Conservation (phyloP, 2,329 filamentous ascomycete species). For the Alternaria dauci region DNA sequence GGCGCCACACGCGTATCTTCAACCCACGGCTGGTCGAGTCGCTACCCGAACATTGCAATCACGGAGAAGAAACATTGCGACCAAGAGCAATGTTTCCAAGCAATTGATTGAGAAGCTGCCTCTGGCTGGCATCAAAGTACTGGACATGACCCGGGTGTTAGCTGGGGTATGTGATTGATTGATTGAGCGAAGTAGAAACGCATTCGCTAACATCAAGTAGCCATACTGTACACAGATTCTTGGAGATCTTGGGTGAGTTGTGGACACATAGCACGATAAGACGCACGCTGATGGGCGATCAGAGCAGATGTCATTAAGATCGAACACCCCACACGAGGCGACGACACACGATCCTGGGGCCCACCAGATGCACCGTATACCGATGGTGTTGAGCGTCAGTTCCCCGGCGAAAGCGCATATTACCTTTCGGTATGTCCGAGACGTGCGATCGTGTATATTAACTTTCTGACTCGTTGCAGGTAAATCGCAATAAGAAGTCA, state of each 20-base stretch:
- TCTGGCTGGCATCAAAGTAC: slow-evolving; percentile 82
- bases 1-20: slow-evolving; percentile 5
- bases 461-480: slow-evolving; percentile 59
- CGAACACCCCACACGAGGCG: slow-evolving; percentile 88
- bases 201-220: slow-evolving; percentile 57
- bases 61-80: slow-evolving; percentile 52
- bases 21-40: slow-evolving; percentile 2
- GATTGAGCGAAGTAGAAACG: slow-evolving; percentile 4
- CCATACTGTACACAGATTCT: slow-evolving; percentile 98
- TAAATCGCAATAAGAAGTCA: slow-evolving; percentile 97
- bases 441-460: no score
- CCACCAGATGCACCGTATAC: slow-evolving; percentile 87
- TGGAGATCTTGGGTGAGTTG: slow-evolving; percentile 83
- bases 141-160: slow-evolving; percentile 96
- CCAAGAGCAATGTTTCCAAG: slow-evolving; percentile 45
- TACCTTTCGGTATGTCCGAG: slow-evolving; percentile 74
- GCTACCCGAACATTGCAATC: slow-evolving; percentile 13
- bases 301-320: slow-evolving; percentile 97
- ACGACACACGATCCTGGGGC: slow-evolving; percentile 95
- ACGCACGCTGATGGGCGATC: slow-evolving; percentile 23
- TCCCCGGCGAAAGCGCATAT: slow-evolving; percentile 93
- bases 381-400: slow-evolving; percentile 64
- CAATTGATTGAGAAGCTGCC: slow-evolving; percentile 64
- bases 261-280: background rate
- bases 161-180: slow-evolving; percentile 57